Conservation (phyloP, 108 stramenopile species). For the Cyclotella choctawhatcheeana region DNA sequence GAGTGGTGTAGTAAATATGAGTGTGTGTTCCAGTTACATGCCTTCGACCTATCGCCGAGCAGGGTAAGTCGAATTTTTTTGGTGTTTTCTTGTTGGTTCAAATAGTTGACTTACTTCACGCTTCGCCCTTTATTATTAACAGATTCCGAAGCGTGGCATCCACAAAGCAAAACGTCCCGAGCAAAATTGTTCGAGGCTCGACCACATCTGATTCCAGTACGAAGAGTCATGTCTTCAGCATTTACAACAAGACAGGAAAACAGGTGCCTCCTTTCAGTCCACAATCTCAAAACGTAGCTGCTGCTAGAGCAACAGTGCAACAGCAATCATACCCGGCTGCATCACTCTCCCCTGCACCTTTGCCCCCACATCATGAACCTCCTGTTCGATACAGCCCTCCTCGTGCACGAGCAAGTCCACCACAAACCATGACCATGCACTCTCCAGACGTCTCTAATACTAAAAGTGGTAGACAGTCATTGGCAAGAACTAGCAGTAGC, state of each 20-base stretch:
- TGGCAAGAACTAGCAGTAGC: background rate
- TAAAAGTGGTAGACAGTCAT: background rate
- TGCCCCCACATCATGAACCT: background rate
- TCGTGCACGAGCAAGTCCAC: background rate
- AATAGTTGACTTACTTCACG: background rate
- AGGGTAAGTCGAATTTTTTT: background rate
- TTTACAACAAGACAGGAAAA: conserved; percentile 20
- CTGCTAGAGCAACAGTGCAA: background rate
- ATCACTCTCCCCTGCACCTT: background rate
- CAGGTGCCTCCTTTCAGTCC: too few relatives aligned
- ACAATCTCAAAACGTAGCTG: background rate
- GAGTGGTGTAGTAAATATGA: conserved; percentile 35
- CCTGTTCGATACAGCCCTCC: background rate
- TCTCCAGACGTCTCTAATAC: background rate
- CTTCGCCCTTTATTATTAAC: background rate
- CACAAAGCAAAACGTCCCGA: background rate
- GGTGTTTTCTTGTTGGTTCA: conserved; percentile 6
- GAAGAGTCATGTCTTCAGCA: conserved; percentile 17
- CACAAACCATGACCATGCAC: background rate
- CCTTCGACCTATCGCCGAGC: conserved; percentile 37
- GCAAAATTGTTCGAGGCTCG: conserved; percentile 4
- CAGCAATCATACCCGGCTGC: background rate
- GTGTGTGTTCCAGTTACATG: conserved; percentile 44
- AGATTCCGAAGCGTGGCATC: conserved; percentile 18
- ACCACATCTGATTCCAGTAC: background rate